Evolutionary conservation across 1,284 basidiomycete genomes (phyloP), one percentile per base, ranked within the genome.

Genomic region (Amylostereum areolatum): DNA sequence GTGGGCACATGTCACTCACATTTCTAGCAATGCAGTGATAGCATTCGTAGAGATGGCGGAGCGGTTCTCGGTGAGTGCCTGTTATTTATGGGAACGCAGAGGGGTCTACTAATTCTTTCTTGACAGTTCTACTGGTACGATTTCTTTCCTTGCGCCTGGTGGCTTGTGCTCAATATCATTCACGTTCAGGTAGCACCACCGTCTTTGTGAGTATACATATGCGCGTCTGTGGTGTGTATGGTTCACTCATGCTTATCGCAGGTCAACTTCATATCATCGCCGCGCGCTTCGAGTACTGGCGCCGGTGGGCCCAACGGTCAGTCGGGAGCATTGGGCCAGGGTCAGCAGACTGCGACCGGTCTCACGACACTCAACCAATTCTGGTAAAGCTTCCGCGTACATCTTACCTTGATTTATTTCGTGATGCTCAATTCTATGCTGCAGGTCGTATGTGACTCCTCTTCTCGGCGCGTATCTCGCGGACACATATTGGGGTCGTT

Each of bases 281-380:
- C 77, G 90, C 2, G 89, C 89, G 79, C 78, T 35, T 89, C 86
- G 5, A 72, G 63, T 33, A 88, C 87, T 0, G 89, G 89, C 39
- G 83, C 88, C 1, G 75, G 75, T 5, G 74, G 61, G 2, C 49
- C 62, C 2, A 39, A 65, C 50, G 78, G 76, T 3, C 80, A 81
- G 57, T 76, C 88, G 1, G 89, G 89, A 54, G 89, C 89, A 2
- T 75, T 92, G 3, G 81, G 78, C 8, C 66, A 73, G 46, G 83
- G 84, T 5, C 80, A 83, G 52, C 78, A 72, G 12, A 78, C 83
- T 24, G 81, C 84, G 0, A 87, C 85, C 0, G 89, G 88, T 58
- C 66, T 85, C 41, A 78, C 72, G 4, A 83, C 81, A 1, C 81
- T 85, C 64, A 79, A 81, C 62, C 69, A 73, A 49, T 80, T 85